Base-by-base conservation (phyloP, 78 protist species). In the Dictyostelium capitatum region DNA sequence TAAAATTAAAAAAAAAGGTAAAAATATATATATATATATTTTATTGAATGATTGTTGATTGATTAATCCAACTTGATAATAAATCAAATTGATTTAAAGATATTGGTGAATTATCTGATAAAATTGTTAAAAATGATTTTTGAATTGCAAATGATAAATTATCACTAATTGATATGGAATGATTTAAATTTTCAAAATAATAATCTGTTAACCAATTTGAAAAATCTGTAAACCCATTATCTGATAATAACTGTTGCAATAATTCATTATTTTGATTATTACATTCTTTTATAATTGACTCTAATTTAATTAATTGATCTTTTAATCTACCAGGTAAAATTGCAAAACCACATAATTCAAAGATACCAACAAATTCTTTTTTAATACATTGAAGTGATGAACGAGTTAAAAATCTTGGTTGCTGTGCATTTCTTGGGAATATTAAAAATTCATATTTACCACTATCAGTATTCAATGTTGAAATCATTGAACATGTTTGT, bases 331-430 rank as follows among this genome's bases (percentile, higher is more conserved):
- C 92, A 1, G 91, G 92, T 9, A 85, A 51, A 19, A 85, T 85
- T 17, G 83, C 92, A 74, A 37, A 54, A 4, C 92, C 92, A 59
- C 83, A 54, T 25, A 85, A 47, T 30, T 85, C 92, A 43, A 72
- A 85, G 0, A 85, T 74, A 19, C 92, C 92, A 28, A 85, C 92
- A 85, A 74, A 85, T n/a, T 85, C 92, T 59, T 85, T 85, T 37
- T 85, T 85, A 30, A 85, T 53, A 59, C 92, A 85, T 47, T 85
- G 92, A 6, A 72, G 30, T 0, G 80, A 41, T n/a, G 75, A 50
- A 9, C 83, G 30, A 8, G 83, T 59, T 2, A 85, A 47, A 32
- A 85, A 85, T 28, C 83, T 15, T 23, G 92, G 83, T 48, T 75
- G 92, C 15, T 85, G 65, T 3, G 92, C 92, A 75, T 85, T 72